Evolutionary conservation across 768 basidiomycete genomes (phyloP).

Genomic region (Collybia nuda): DNA sequence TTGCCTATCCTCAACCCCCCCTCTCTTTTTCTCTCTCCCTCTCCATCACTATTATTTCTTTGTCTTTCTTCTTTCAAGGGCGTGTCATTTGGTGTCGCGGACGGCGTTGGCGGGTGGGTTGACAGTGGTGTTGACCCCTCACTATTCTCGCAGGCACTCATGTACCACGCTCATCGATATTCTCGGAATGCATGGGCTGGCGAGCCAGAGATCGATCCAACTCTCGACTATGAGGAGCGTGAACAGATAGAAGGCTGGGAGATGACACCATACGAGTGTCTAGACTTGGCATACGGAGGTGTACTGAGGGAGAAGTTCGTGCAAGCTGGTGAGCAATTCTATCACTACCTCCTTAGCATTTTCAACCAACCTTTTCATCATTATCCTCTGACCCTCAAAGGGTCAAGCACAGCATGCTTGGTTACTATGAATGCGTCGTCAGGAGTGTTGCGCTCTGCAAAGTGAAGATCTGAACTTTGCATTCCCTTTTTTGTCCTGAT

Average conservation of each 20-base stretch:
- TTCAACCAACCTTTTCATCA: constrained; percentile 12
- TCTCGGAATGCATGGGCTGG: constrained; percentile 76
- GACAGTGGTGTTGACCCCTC: constrained; percentile 83
- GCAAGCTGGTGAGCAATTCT: constrained; percentile 54
- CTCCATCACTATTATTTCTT: no score
- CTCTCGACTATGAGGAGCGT: constrained; percentile 66
- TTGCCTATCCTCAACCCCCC: constrained; percentile 23
- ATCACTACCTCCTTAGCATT: constrained; percentile 20
- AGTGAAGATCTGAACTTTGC: constrained; percentile 45
- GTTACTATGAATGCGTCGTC: constrained; percentile 73
- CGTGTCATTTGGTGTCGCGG: constrained; percentile 80
- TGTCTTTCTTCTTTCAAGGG: constrained; percentile 44
- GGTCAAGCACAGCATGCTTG: constrained; percentile 83
- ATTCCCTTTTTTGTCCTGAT: neutral
- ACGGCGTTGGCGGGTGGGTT: constrained; percentile 94
- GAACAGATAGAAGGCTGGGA: constrained; percentile 77
- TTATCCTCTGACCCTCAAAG: constrained; percentile 32
- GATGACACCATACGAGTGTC: constrained; percentile 66
- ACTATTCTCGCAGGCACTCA: constrained; percentile 86
- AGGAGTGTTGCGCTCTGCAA: constrained; percentile 73
- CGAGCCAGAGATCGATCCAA: constrained; percentile 81
- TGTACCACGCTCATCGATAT: constrained; percentile 82
- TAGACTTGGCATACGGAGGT: constrained; percentile 70
- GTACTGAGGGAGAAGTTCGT: constrained; percentile 69
- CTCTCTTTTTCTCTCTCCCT: neutral